These are phyloP conservation scores for Umbilicaria muhlenbergii DNA, from an alignment of 495 filamentous ascomycete genomes.

Conservation along the genomic window DNA sequence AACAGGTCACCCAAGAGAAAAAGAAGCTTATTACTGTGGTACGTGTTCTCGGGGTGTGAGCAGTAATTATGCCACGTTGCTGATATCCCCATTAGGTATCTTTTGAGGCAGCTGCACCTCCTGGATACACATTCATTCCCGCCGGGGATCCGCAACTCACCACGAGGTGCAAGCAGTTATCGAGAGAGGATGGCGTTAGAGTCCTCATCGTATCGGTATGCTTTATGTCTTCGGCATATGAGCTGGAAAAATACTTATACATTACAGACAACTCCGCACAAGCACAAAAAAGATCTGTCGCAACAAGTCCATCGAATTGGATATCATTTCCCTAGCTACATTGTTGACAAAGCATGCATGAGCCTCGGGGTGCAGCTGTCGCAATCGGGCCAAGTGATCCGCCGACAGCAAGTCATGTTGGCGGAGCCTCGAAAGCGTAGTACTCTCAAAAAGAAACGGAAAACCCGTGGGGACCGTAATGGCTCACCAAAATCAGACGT, in stretches of 20 bases:
- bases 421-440: slow-evolving; percentile 3
- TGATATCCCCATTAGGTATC: slow-evolving; percentile 25
- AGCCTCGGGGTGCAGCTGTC: slow-evolving; percentile 29
- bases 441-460: slow-evolving; percentile 13
- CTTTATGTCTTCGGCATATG: slow-evolving; percentile 8
- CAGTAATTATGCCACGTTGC: neutral
- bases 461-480: slow-evolving; percentile 8
- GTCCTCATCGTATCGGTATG: slow-evolving; percentile 71
- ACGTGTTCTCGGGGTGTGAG: slow-evolving; percentile 14
- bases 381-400: slow-evolving; percentile 26
- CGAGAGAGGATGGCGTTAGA: slow-evolving; percentile 46
- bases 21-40: slow-evolving; percentile 42
- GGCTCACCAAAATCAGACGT: slow-evolving; percentile 1
- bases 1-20: slow-evolving; percentile 42
- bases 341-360: slow-evolving; percentile 39
- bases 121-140: slow-evolving; percentile 75
- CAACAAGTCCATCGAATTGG: slow-evolving; percentile 63
- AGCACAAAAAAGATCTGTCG: slow-evolving; percentile 34
- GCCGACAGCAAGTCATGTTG: slow-evolving; percentile 5
- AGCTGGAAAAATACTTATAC: neutral
- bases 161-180: slow-evolving; percentile 62
- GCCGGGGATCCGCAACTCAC: slow-evolving; percentile 65
- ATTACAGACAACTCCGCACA: slow-evolving; percentile 29
- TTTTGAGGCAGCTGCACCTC: slow-evolving; percentile 41
- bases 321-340: slow-evolving; percentile 51